phyloP scores from a whole-genome alignment of 2,329 filamentous ascomycete genomes.

The Colletotrichum acutatum region DNA sequence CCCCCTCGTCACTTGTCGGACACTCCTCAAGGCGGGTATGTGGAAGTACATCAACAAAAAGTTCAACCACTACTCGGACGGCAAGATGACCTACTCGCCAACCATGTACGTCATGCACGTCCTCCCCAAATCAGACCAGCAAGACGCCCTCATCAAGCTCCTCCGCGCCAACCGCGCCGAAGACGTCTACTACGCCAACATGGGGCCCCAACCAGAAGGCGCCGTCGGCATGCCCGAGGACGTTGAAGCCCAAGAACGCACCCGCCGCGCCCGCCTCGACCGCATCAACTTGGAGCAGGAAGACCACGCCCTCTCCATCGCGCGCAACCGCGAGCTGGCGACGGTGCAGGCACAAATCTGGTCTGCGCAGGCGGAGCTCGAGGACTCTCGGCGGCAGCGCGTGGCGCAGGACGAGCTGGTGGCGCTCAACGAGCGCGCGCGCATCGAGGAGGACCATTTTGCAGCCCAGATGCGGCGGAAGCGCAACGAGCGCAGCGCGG shows the following conservation, averaged over 20 bases:
- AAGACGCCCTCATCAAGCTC: slow-evolving; percentile 56
- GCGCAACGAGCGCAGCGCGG: slow-evolving; percentile 47
- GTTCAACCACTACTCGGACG: slow-evolving; percentile 64
- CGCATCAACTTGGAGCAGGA: slow-evolving; percentile 59
- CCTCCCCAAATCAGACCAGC: slow-evolving; percentile 51
- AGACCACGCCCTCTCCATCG: slow-evolving; percentile 60
- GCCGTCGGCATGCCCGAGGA: slow-evolving; percentile 63
- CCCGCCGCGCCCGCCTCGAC: slow-evolving; percentile 58
- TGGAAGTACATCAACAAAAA: slow-evolving; percentile 73
- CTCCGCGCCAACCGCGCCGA: slow-evolving; percentile 62
- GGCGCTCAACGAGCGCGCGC: slow-evolving; percentile 55
- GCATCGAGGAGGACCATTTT: slow-evolving; percentile 58
- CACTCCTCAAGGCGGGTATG: slow-evolving; percentile 70
- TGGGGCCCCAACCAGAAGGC: slow-evolving; percentile 63
- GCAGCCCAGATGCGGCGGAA: slow-evolving; percentile 49
- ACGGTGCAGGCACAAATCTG: slow-evolving; percentile 62
- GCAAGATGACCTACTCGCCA: slow-evolving; percentile 69
- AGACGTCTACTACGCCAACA: slow-evolving; percentile 66
- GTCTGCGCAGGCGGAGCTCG: slow-evolving; percentile 59
- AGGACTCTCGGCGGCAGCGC: slow-evolving; percentile 61
- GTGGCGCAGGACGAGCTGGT: slow-evolving; percentile 57
- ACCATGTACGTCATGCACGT: slow-evolving; percentile 69
- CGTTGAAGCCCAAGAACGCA: slow-evolving; percentile 60
- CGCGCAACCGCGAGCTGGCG: slow-evolving; percentile 62
- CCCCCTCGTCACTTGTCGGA: slow-evolving; percentile 64